Base-by-base conservation (phyloP, 768 basidiomycete species). In the Lactarius deliciosus region DNA sequence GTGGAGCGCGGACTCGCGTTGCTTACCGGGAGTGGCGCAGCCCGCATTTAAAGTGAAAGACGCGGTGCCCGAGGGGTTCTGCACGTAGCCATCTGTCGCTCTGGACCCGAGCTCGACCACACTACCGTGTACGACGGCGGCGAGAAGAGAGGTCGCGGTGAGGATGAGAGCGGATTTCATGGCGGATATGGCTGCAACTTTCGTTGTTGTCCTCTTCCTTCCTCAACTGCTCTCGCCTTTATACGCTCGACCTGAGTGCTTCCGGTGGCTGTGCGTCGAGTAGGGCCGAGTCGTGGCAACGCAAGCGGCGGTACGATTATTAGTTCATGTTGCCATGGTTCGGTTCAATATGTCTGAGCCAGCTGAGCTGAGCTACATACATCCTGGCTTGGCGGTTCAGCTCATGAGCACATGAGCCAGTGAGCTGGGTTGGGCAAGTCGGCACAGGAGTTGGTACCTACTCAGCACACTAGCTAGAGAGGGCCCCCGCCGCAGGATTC, bases 1-100 rank as follows among this genome's bases (percentile, higher is more conserved):
- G 34, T 34, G 2, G 20, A 45, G 43, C 8, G 43, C 43, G 7
- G 20, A 45, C 20, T 45, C 9, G 25, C 13, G 50, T 0, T n/a
- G 63, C 73, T 50, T 70, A 84, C 83, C 84, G 65, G 84, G 82
- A n/a, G 75, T 68, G 58, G 73, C 69, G 69, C 85, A 87, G 25
- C 83, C 83, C 18, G 76, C 77, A 73, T 86, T 85, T 69, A 76
- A 72, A 13, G 86, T 87, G 78, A 87, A 87, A 20, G 84, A 83
- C 22, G 85, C 81, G 15, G 70, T 68, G 28, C 85, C 85, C 22
- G 82, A 83, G 1, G 84, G 66, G 32, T 74, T 78, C 73, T 87
- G 86, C 43, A 86, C 68, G 68, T 85, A 86, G 11, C 83, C 84
- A n/a, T 81, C 83, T 4, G 78, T 77, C 8, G 81, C 81, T 25